A percentile compares a stretch with the other conserved stretches of the same genome.
phyloP scores from a whole-genome alignment of 73 alveolate species.

The Effrenium voratum region DNA sequence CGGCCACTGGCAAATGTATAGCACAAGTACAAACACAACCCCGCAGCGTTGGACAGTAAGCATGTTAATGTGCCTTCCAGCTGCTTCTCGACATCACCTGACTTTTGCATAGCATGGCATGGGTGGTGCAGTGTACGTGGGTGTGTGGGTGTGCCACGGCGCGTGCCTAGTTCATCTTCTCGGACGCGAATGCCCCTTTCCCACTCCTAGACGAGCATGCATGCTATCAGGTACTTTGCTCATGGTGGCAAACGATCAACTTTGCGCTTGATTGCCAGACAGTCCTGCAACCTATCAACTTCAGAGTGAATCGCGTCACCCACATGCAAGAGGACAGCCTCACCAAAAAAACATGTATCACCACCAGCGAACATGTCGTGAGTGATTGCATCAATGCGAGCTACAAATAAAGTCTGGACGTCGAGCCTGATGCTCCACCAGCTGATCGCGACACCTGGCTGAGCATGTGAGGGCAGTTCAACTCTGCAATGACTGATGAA shows the following conservation, averaged over 20 bases:
- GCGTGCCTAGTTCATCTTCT: constrained; percentile 71
- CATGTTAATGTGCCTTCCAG: constrained; percentile 30
- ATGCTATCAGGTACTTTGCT: not conserved
- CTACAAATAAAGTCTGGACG: too few species aligned
- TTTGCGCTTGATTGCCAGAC: not conserved
- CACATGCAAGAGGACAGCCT: constrained; percentile 84
- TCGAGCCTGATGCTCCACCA: constrained; percentile 74
- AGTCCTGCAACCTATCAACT: constrained; percentile 73
- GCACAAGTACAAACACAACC: not conserved
- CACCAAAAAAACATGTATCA: too few species aligned
- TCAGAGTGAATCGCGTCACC: constrained; percentile 88
- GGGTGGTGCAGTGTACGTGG: not conserved
- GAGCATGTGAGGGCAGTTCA: not conserved
- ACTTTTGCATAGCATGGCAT: not conserved
- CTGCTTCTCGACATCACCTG: constrained; percentile 83
- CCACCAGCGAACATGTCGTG: too few species aligned
- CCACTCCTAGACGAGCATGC: constrained; percentile 45
- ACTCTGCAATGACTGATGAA: not conserved
- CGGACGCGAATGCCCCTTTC: constrained; percentile 50
- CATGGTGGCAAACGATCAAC: not conserved
- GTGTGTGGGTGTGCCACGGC: too few species aligned
- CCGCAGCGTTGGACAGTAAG: not conserved
- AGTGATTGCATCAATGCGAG: too few species aligned
- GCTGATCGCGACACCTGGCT: constrained; percentile 90
- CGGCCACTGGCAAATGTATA: not conserved